Conservation (phyloP, 768 basidiomycete genomes). For the Trametes elegans region DNA sequence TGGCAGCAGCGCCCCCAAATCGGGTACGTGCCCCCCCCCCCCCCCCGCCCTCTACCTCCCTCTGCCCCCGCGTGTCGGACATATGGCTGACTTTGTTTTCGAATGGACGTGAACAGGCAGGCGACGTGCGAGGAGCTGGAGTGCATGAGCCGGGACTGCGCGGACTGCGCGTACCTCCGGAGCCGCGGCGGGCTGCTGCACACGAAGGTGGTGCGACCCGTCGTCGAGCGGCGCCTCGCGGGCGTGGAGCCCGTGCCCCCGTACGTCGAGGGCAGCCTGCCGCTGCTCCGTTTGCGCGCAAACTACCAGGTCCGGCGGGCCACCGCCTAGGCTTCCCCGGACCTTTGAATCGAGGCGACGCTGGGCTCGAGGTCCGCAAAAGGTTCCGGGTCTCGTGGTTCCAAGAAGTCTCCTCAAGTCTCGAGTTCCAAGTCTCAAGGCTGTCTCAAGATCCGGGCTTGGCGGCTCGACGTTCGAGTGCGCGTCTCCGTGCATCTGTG, state of each 20-base stretch:
- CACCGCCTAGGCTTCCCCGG: not conserved
- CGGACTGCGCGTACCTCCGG: constrained; percentile 5
- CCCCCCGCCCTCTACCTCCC: not conserved
- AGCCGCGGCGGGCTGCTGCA: not conserved
- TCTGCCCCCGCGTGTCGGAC: not conserved
- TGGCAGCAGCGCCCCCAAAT: not conserved
- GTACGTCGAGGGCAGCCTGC: constrained; percentile 5
- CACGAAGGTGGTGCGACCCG: constrained; percentile 3
- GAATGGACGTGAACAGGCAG: not conserved
- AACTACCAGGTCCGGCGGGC: not conserved
- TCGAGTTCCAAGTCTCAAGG: too few relatives aligned
- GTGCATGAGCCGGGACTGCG: not conserved
- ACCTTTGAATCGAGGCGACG: not conserved
- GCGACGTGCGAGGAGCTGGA: not conserved
- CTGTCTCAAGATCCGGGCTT: too few relatives aligned
- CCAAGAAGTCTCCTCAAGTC: too few relatives aligned
- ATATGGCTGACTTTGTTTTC: not conserved
- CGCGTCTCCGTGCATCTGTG: too few relatives aligned
- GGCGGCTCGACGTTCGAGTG: too few relatives aligned
- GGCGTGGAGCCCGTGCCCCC: not conserved
- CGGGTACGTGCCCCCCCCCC: not conserved
- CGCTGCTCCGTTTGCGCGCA: not conserved
- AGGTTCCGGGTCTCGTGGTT: too few relatives aligned
- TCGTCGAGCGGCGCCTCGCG: not conserved
- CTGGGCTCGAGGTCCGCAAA: not conserved